Evolutionary conservation across 1,139 yeast species (phyloP).

Genomic region (Pneumocystis sp.): DNA sequence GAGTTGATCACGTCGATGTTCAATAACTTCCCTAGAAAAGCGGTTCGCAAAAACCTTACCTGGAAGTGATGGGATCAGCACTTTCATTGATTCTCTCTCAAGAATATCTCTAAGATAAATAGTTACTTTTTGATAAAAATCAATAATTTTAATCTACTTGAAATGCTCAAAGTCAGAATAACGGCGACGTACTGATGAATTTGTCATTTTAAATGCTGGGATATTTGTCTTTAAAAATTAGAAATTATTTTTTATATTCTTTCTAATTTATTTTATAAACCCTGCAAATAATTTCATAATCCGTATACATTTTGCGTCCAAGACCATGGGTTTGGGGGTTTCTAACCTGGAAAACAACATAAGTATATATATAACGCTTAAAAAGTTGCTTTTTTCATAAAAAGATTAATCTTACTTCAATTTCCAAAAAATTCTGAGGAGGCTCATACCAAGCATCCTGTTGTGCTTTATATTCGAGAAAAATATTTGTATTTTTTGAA

Average conservation of each 20-base stretch:
- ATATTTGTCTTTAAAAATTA: slow-evolving; percentile 30
- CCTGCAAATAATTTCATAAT: slow-evolving; percentile 77
- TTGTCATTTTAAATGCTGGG: slow-evolving; percentile 63
- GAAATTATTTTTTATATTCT: neutral
- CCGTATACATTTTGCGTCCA: slow-evolving; percentile 64
- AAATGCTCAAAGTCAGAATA: slow-evolving; percentile 83
- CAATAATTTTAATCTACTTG: neutral
- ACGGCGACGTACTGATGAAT: slow-evolving; percentile 62
- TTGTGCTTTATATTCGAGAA: neutral
- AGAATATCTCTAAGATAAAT: slow-evolving; percentile 37
- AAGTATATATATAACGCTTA: neutral
- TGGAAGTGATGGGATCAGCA: slow-evolving; percentile 74
- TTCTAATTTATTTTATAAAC: slow-evolving; percentile 21
- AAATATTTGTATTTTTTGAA: neutral
- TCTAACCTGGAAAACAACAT: slow-evolving; percentile 28
- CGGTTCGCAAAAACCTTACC: slow-evolving; percentile 66
- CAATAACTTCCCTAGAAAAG: slow-evolving; percentile 72
- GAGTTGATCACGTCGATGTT: slow-evolving; percentile 66
- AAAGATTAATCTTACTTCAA: slow-evolving; percentile 43
- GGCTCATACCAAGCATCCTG: neutral
- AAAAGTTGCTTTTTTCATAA: neutral
- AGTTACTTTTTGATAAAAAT: neutral
- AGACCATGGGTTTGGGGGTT: slow-evolving; percentile 69
- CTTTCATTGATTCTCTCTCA: slow-evolving; percentile 61
- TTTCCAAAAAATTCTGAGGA: slow-evolving; percentile 86